A percentile compares a stretch with the other conserved stretches of the same genome.
Evolutionary conservation across 1,284 basidiomycete species (phyloP).

Genomic region (Cerrena zonata): DNA sequence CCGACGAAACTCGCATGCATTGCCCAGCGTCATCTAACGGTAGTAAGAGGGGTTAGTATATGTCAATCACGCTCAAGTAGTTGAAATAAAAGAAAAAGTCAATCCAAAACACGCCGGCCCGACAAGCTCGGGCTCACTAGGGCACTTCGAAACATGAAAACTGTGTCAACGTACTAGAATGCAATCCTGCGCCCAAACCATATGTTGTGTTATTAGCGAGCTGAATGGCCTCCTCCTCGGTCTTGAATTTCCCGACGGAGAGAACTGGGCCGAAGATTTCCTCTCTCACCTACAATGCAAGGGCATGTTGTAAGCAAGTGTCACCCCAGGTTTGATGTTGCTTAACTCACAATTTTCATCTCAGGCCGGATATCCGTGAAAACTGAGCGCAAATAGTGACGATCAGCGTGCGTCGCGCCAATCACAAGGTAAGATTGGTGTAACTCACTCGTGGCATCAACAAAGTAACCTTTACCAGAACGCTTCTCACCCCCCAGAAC

Average conservation of each 20-base stretch:
- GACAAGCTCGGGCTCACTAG: too few species aligned
- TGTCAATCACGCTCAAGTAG: background rate
- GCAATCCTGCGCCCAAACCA: constrained; percentile 83
- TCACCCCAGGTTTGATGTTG: background rate
- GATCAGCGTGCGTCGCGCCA: background rate
- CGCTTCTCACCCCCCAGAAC: constrained; percentile 76
- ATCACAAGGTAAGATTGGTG: background rate
- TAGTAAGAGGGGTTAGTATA: background rate
- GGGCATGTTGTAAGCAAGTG: background rate
- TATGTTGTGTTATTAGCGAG: constrained; percentile 83
- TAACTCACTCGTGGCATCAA: constrained; percentile 71
- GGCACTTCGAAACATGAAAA: too few species aligned
- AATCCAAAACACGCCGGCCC: too few species aligned
- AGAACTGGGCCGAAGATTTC: constrained; percentile 88
- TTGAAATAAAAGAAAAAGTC: background rate
- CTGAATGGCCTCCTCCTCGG: constrained; percentile 70
- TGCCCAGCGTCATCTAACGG: constrained; percentile 73
- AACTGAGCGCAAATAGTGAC: constrained; percentile 37
- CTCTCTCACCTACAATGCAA: constrained; percentile 70
- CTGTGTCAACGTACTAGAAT: constrained; percentile 60
- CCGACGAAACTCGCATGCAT: constrained; percentile 77
- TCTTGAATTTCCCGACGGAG: constrained; percentile 69
- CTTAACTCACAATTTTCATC: constrained; percentile 69
- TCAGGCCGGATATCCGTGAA: constrained; percentile 65
- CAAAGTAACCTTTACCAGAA: constrained; percentile 63